Conservation (phyloP, 306 rosid species). For the Castanospermum australe region DNA sequence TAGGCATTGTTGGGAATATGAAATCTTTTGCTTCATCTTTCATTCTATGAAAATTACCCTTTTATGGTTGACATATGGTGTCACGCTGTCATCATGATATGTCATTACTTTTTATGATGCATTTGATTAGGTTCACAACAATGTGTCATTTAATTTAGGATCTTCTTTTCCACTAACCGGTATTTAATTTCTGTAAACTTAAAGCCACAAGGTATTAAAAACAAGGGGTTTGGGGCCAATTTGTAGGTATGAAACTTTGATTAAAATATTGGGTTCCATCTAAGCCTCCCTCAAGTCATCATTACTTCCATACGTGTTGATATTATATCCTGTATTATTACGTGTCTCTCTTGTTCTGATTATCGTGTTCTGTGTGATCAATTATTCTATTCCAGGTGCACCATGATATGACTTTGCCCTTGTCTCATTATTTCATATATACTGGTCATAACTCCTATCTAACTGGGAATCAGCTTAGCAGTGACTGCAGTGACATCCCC, state of each 20-base stretch:
- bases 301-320: not conserved
- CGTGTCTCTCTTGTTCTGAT: not conserved
- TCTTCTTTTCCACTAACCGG: not conserved
- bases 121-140: not conserved
- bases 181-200: not conserved
- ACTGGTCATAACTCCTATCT: slow-evolving; percentile 96
- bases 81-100: slow-evolving; percentile 1
- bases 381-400: slow-evolving; percentile 56
- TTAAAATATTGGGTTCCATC: not conserved
- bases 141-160: too few species aligned
- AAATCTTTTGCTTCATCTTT: not conserved
- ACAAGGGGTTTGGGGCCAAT: not conserved
- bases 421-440: slow-evolving; percentile 83
- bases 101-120: not conserved
- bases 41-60: not conserved
- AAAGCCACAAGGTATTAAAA: not conserved
- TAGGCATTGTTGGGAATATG: not conserved
- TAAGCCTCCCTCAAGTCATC: not conserved
- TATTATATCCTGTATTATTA: not conserved
- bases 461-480: slow-evolving; percentile 94
- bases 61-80: not conserved
- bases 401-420: slow-evolving; percentile 81
- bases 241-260: not conserved
- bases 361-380: slow-evolving; percentile 2
- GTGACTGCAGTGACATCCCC: slow-evolving; percentile 92